Conservation (phyloP, 179 eudicot species). For the Silene noctiflora region DNA sequence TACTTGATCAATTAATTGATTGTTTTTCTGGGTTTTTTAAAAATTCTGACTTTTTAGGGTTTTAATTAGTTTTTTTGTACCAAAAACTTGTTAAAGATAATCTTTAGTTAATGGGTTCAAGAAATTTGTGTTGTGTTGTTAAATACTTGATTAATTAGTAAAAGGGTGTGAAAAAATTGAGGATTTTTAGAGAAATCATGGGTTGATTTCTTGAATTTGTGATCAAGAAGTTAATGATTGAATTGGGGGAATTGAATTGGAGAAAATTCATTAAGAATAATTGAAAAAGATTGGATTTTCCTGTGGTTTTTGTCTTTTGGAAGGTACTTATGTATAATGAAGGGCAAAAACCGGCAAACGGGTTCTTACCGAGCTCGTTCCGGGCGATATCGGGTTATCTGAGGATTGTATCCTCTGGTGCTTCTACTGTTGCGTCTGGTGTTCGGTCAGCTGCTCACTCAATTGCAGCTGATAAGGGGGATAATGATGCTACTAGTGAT, state of each 20-base stretch:
- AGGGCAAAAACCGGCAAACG: conserved; percentile 53
- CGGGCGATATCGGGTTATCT: conserved; percentile 61
- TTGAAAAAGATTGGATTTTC: conserved; percentile 1
- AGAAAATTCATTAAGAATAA: neutral
- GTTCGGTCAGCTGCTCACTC: conserved; percentile 78
- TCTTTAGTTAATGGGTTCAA: neutral
- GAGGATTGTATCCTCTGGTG: conserved; percentile 70
- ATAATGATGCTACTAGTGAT: conserved; percentile 49
- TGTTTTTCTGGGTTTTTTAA: too few species aligned
- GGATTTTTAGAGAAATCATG: conserved; percentile 10
- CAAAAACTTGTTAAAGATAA: too few species aligned
- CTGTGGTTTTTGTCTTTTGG: conserved; percentile 15
- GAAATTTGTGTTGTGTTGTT: neutral
- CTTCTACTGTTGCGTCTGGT: conserved; percentile 54
- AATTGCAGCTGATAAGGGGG: conserved; percentile 66
- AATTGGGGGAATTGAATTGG: neutral
- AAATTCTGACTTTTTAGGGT: too few species aligned
- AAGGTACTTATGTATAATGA: conserved; percentile 45
- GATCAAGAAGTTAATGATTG: conserved; percentile 16
- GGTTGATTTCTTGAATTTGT: neutral
- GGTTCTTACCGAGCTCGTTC: conserved; percentile 63
- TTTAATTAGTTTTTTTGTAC: too few species aligned
- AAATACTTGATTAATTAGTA: conserved; percentile 12
- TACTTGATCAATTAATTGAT: conserved; percentile 8
- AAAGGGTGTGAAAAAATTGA: neutral